These are phyloP conservation scores for Colletotrichum sp. DNA, from an alignment of 2,329 filamentous ascomycete genomes.

Conservation along the genomic window DNA sequence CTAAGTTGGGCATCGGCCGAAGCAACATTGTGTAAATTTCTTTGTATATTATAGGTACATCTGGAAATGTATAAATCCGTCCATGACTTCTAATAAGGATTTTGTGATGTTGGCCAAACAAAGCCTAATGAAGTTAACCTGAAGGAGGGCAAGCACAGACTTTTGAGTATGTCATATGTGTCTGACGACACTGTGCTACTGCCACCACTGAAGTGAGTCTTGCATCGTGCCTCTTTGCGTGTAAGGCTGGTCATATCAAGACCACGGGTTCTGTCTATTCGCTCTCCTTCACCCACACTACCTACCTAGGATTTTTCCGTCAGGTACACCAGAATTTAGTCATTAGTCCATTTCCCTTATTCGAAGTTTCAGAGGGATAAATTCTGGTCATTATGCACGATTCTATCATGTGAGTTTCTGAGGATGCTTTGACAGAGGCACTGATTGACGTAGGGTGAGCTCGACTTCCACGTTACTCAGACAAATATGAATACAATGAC, in stretches of 20 bases:
- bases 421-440: too few species aligned
- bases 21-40: not conserved
- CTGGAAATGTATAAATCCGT: not conserved
- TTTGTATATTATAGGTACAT: not conserved
- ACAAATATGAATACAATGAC: too few species aligned
- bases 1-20: not conserved
- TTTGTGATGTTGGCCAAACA: not conserved
- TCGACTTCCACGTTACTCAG: too few species aligned
- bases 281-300: not conserved
- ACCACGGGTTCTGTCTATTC: accelerated
- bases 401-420: too few species aligned
- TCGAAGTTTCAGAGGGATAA: too few species aligned
- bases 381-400: too few species aligned
- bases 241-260: not conserved
- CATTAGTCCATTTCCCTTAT: too few species aligned
- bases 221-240: not conserved
- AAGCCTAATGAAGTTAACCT: not conserved
- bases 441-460: too few species aligned
- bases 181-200: accelerated
- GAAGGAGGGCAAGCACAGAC: not conserved
- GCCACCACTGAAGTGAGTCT: not conserved
- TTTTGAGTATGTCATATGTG: not conserved
- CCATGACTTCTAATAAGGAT: accelerated
- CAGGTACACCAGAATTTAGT: too few species aligned
- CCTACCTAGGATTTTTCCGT: accelerated